phyloP scores from a whole-genome alignment of 495 filamentous ascomycete genomes.

The Neurospora sublineolata region DNA sequence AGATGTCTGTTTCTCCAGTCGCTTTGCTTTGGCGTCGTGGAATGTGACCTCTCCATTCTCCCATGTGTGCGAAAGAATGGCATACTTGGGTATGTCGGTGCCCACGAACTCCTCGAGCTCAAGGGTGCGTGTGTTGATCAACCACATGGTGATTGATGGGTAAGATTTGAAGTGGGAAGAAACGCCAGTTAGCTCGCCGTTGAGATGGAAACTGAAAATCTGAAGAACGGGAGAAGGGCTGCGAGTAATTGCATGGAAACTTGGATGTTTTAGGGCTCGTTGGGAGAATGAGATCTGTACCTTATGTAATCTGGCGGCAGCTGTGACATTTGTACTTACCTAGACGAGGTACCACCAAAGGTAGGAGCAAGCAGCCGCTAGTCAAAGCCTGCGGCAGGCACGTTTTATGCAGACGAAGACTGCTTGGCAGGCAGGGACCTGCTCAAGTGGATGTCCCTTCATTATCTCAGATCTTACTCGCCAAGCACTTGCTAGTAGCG shows the following conservation, averaged over 20 bases:
- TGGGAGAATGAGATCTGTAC: background rate
- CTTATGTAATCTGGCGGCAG: background rate
- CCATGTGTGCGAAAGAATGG: slow-evolving; percentile 37
- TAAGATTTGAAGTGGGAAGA: background rate
- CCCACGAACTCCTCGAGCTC: slow-evolving; percentile 24
- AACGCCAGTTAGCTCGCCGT: background rate
- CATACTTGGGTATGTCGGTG: slow-evolving; percentile 22
- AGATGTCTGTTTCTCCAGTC: background rate
- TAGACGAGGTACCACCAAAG: background rate
- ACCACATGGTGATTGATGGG: slow-evolving; percentile 17
- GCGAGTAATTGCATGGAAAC: background rate
- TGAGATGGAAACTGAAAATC: background rate
- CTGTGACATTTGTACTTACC: background rate
- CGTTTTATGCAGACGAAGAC: background rate
- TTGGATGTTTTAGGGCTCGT: background rate
- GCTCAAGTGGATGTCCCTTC: background rate
- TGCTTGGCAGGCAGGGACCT: background rate
- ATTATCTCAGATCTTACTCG: background rate
- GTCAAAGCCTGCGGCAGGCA: background rate
- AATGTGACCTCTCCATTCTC: slow-evolving; percentile 24
- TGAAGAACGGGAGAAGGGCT: background rate
- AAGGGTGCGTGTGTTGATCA: slow-evolving; percentile 26
- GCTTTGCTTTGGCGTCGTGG: background rate
- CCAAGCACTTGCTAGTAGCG: background rate
- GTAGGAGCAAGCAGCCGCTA: background rate